A percentile compares a stretch with the other conserved stretches of the same genome.
These are phyloP conservation scores for Phylloporus gajari DNA, from an alignment of 1,284 basidiomycete species.

Conservation along the genomic window DNA sequence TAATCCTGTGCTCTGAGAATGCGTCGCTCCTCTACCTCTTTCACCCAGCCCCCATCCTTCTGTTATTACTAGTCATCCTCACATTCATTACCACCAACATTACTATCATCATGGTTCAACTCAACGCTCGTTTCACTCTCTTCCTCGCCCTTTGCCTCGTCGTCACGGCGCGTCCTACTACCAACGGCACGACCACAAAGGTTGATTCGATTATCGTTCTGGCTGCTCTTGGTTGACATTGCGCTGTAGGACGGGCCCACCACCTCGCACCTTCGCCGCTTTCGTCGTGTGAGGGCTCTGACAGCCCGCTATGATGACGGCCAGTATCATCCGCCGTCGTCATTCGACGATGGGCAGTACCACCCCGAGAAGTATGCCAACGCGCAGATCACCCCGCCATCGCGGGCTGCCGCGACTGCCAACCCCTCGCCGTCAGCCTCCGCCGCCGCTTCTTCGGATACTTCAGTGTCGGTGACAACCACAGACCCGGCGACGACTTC, in stretches of 20 bases:
- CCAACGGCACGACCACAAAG: slow-evolving; percentile 15
- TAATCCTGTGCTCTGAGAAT: slow-evolving; percentile 24
- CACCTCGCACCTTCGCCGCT: slow-evolving; percentile 23
- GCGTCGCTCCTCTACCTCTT: not conserved
- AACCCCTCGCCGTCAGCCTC: not conserved
- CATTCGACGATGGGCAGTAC: no score
- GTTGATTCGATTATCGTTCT: slow-evolving; percentile 17
- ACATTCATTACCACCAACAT: slow-evolving; percentile 42
- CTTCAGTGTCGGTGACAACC: not conserved
- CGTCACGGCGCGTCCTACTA: slow-evolving; percentile 36
- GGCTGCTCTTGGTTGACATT: slow-evolving; percentile 18
- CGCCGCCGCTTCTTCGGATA: not conserved
- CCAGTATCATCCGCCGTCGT: slow-evolving; percentile 34
- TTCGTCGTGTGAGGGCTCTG: slow-evolving; percentile 21
- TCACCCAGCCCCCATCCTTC: slow-evolving; percentile 11
- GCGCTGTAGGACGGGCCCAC: slow-evolving; percentile 17
- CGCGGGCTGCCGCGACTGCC: not conserved
- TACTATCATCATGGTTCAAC: slow-evolving; percentile 43
- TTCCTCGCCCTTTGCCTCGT: slow-evolving; percentile 42
- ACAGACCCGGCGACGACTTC: not conserved
- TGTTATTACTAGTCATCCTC: slow-evolving; percentile 25
- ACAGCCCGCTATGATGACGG: slow-evolving; percentile 31
- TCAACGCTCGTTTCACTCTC: slow-evolving; percentile 40
- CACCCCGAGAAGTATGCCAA: no score
- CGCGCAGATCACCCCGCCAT: slow-evolving; percentile 6